These are phyloP conservation scores for Agrostemma githago DNA, from an alignment of 148 eudicot genomes.

Conservation along the genomic window DNA sequence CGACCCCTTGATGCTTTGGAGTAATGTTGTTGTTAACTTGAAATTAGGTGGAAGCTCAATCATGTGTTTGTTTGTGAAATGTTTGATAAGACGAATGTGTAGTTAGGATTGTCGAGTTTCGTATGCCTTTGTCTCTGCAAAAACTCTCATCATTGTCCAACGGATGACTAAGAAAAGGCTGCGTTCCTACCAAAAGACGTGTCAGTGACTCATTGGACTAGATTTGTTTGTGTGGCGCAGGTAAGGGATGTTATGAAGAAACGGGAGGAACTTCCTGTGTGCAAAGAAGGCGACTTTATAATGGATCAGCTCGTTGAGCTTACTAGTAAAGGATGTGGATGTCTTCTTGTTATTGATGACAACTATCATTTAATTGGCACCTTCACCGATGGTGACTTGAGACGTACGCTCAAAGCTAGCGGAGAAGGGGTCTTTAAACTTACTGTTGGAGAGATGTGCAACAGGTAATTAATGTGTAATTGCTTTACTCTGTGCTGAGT, in stretches of 20 bases:
- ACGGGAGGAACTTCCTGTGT: slow-evolving; percentile 75
- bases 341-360: slow-evolving; percentile 82
- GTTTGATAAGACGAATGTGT: background rate
- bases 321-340: slow-evolving; percentile 93
- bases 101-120: background rate
- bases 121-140: background rate
- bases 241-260: slow-evolving; percentile 96
- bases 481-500: background rate
- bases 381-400: slow-evolving; percentile 91
- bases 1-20: too few species aligned
- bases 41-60: background rate
- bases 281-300: slow-evolving; percentile 33
- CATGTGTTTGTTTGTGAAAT: background rate
- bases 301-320: slow-evolving; percentile 98
- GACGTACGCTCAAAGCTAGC: slow-evolving; percentile 86
- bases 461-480: slow-evolving; percentile 63
- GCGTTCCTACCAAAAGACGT: background rate
- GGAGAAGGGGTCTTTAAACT: slow-evolving; percentile 93
- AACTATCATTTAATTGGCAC: slow-evolving; percentile 72
- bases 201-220: background rate
- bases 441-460: slow-evolving; percentile 96
- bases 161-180: background rate
- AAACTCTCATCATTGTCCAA: background rate
- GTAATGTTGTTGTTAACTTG: too few species aligned
- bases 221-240: slow-evolving; percentile 35